Conservation (phyloP, 2,329 filamentous ascomycete species). For the Thielaviopsis musarum region DNA sequence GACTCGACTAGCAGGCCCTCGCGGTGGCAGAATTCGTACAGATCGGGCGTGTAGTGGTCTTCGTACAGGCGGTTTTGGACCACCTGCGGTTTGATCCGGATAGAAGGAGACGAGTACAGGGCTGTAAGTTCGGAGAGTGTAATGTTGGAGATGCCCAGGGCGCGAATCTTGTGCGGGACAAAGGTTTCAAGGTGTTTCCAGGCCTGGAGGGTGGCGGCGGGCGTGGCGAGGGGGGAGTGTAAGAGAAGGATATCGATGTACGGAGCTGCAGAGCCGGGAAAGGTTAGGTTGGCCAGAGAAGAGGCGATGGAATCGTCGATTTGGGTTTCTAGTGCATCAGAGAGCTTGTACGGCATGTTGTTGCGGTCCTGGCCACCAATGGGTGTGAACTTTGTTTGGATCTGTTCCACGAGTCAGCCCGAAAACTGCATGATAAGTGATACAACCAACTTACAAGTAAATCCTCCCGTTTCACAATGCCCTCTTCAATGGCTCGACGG, state of each 20-base stretch:
- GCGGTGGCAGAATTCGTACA: slow-evolving; percentile 36
- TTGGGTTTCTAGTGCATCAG: slow-evolving; percentile 42
- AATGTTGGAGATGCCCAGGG: slow-evolving; percentile 64
- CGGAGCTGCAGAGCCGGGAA: slow-evolving; percentile 18
- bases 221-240: slow-evolving; percentile 36
- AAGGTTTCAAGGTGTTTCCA: slow-evolving; percentile 52
- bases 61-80: slow-evolving; percentile 45
- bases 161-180: slow-evolving; percentile 45
- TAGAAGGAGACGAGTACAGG: slow-evolving; percentile 27
- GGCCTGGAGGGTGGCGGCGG: slow-evolving; percentile 38
- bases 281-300: slow-evolving; percentile 47
- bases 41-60: slow-evolving; percentile 17
- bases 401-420: slow-evolving; percentile 22
- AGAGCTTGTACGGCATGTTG: slow-evolving; percentile 45
- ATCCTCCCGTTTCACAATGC: slow-evolving; percentile 23
- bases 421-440: slow-evolving; percentile 9
- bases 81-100: slow-evolving; percentile 31
- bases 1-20: slow-evolving; percentile 30
- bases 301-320: slow-evolving; percentile 49
- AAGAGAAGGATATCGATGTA: slow-evolving; percentile 63
- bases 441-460: slow-evolving; percentile 36
- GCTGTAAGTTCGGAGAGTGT: slow-evolving; percentile 36
- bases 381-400: slow-evolving; percentile 74
- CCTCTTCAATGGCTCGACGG: slow-evolving; percentile 38
- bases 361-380: slow-evolving; percentile 41